These are phyloP conservation scores for Neocucurbitaria cava DNA, from an alignment of 2,329 filamentous ascomycete species.

Conservation along the genomic window DNA sequence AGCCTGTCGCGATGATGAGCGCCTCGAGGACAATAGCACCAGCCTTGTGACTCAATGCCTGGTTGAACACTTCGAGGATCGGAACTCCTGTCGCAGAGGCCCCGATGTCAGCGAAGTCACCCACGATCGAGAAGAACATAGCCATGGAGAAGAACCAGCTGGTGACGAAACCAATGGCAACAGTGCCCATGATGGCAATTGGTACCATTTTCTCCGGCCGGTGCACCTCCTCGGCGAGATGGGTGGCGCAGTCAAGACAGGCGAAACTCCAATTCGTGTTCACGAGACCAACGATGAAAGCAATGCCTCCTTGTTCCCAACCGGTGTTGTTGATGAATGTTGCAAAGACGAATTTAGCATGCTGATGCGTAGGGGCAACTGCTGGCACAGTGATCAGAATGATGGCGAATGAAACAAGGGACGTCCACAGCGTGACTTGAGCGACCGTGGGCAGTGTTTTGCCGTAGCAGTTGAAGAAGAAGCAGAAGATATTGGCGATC, in stretches of 20 bases:
- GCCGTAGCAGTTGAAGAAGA: constrained; percentile 57
- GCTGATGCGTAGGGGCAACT: constrained; percentile 52
- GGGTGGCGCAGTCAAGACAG: constrained; percentile 59
- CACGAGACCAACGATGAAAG: constrained; percentile 60
- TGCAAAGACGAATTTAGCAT: constrained; percentile 59
- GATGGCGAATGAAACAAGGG: constrained; percentile 56
- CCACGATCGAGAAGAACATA: constrained; percentile 60
- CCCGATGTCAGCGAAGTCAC: constrained; percentile 52
- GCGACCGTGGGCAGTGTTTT: constrained; percentile 50
- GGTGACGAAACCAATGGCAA: constrained; percentile 59
- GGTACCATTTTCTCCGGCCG: constrained; percentile 57
- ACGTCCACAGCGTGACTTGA: constrained; percentile 54
- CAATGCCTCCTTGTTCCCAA: constrained; percentile 56
- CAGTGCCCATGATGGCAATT: constrained; percentile 58
- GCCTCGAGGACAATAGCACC: constrained; percentile 57
- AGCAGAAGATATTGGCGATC: constrained; percentile 56
- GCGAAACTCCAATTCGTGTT: constrained; percentile 60
- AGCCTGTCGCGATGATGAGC: constrained; percentile 56
- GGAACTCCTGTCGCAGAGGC: constrained; percentile 54
- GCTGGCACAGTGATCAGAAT: constrained; percentile 59
- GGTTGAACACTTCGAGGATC: constrained; percentile 57
- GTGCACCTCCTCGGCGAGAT: constrained; percentile 60
- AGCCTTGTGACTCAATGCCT: constrained; percentile 51
- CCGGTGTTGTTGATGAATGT: constrained; percentile 61
- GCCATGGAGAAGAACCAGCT: constrained; percentile 57